Percentiles rank a stretch among this genome's conserved stretches.
These are phyloP conservation scores for Geranium incanum DNA, from an alignment of 441 rosid genomes.

Conservation along the genomic window DNA sequence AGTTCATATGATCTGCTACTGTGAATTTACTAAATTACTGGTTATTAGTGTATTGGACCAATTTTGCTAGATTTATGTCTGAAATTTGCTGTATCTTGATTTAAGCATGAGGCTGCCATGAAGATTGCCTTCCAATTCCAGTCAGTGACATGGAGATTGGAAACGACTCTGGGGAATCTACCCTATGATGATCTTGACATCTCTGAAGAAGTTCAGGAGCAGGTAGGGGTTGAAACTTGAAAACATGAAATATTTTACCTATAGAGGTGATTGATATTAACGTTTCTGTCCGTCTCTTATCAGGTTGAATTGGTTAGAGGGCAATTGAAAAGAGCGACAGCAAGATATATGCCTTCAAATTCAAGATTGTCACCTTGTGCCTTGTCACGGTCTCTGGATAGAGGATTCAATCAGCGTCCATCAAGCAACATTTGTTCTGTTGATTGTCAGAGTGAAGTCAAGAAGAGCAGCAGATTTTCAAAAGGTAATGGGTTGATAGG, in stretches of 20 bases:
- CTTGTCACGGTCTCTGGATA: conserved; percentile 38
- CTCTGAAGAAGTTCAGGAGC: conserved; percentile 88
- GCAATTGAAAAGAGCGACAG: conserved; percentile 73
- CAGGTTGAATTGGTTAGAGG: conserved; percentile 70
- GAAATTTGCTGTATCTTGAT: conserved; percentile 32
- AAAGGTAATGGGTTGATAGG: conserved; percentile 22
- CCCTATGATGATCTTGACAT: conserved; percentile 65
- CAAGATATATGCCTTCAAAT: conserved; percentile 53
- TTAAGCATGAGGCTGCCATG: conserved; percentile 63
- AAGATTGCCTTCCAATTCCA: conserved; percentile 70
- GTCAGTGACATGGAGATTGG: conserved; percentile 69
- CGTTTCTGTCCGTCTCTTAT: background rate
- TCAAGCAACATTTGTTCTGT: conserved; percentile 16
- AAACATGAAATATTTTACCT: background rate
- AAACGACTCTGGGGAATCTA: conserved; percentile 57
- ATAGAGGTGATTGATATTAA: conserved; percentile 7
- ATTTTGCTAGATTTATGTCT: conserved; percentile 18
- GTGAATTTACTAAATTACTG: background rate
- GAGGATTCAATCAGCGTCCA: conserved; percentile 22
- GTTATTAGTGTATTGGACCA: conserved; percentile 15
- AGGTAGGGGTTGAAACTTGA: conserved; percentile 33
- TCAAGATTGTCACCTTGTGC: conserved; percentile 37
- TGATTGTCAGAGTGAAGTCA: conserved; percentile 33
- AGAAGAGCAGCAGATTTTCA: conserved; percentile 25
- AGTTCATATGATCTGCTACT: conserved; percentile 13